A percentile compares a stretch with the other conserved stretches of the same genome.
phyloP scores from a whole-genome alignment of 2,329 filamentous ascomycete species.

The Ophiostoma sp. region DNA sequence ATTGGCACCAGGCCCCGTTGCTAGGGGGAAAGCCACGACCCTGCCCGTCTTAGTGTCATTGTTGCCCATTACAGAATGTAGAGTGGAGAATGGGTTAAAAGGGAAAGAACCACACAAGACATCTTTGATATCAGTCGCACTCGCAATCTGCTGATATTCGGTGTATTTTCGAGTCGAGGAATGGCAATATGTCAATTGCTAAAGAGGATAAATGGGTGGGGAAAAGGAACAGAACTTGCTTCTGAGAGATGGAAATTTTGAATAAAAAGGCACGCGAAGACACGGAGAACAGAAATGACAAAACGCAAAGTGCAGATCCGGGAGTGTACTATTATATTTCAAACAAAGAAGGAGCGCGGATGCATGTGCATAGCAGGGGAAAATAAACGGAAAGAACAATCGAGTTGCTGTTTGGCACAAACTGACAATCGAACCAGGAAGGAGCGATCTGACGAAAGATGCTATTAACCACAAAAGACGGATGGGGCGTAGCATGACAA shows the following conservation, averaged over 20 bases:
- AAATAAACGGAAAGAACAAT: background rate
- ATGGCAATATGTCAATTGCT: background rate
- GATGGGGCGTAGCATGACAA: background rate
- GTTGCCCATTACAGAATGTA: conserved; percentile 15
- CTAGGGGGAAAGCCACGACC: conserved; percentile 17
- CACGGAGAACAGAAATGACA: background rate
- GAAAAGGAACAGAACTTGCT: background rate
- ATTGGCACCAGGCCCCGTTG: conserved; percentile 10
- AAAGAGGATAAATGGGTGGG: background rate
- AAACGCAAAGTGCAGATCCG: background rate
- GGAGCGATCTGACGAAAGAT: background rate
- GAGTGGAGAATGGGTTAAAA: conserved; percentile 1
- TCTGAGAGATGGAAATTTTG: background rate
- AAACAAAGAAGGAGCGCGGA: background rate
- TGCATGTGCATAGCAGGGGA: background rate
- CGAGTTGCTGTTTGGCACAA: background rate
- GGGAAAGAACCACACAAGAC: conserved; percentile 13
- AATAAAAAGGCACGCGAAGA: background rate
- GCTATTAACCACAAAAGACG: background rate
- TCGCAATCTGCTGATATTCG: background rate
- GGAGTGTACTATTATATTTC: background rate
- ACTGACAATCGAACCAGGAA: background rate
- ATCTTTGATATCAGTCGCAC: conserved; percentile 6
- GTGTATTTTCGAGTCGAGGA: background rate
- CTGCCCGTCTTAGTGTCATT: conserved; percentile 15